Evolutionary conservation across 495 filamentous ascomycete genomes (phyloP).

Genomic region (Daldinia loculata): DNA sequence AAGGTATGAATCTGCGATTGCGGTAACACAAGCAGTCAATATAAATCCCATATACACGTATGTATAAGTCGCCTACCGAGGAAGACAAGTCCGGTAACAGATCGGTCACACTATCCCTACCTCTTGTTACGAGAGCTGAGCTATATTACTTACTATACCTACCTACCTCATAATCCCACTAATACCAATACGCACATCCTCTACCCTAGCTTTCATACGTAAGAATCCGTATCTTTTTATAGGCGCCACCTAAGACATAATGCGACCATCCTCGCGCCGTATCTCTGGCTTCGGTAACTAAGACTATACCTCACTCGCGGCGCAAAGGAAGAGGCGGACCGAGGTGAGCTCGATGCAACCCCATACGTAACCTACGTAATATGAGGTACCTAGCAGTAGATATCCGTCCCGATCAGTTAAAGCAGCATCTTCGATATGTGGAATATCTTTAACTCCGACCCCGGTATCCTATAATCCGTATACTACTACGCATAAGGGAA

Average conservation of each 20-base stretch:
- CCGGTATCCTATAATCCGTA: background rate
- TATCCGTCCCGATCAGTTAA: background rate
- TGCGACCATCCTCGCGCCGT: background rate
- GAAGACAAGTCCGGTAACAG: slow-evolving; percentile 9
- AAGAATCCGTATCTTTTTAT: slow-evolving; percentile 3
- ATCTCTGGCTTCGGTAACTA: slow-evolving; percentile 4
- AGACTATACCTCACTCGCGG: background rate
- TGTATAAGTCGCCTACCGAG: background rate
- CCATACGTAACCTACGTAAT: background rate
- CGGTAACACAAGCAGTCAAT: background rate
- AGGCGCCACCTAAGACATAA: slow-evolving; percentile 1
- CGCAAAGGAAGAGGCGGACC: slow-evolving; percentile 1
- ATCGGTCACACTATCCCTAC: background rate
- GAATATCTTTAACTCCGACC: background rate
- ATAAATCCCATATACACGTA: background rate
- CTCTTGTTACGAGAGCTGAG: slow-evolving; percentile 6
- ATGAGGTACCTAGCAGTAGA: background rate
- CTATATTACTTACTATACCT: background rate
- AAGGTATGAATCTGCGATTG: background rate
- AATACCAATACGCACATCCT: background rate
- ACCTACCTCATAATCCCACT: background rate
- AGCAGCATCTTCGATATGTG: background rate
- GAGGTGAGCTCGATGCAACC: background rate
- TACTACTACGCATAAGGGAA: background rate
- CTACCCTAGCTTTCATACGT: background rate